These are phyloP conservation scores for Pythium scleroteichum DNA, from an alignment of 352 stramenopile genomes.

Conservation along the genomic window DNA sequence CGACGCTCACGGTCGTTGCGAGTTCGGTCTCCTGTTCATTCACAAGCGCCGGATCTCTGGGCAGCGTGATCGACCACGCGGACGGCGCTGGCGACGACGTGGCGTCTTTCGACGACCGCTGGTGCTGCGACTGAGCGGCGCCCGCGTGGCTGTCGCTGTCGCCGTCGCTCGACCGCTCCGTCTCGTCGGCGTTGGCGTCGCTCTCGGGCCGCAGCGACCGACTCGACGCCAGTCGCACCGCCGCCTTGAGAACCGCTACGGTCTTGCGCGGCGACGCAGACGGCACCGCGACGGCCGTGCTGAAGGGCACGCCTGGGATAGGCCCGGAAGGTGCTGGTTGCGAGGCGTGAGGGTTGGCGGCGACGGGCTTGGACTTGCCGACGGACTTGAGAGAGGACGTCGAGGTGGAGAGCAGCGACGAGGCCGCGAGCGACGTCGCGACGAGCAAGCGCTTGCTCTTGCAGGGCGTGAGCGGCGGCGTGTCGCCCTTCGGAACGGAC, in stretches of 20 bases:
- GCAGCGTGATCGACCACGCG: constrained; percentile 24
- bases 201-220: neutral
- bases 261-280: constrained; percentile 40
- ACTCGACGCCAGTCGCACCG: neutral
- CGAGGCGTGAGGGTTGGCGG: neutral
- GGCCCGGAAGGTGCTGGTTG: neutral
- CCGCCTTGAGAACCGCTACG: constrained; percentile 34
- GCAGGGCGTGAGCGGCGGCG: neutral
- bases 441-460: constrained; percentile 17
- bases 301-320: constrained; percentile 42
- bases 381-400: neutral
- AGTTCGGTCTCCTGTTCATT: neutral
- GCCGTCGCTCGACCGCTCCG: neutral
- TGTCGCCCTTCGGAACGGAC: neutral
- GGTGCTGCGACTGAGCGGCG: neutral
- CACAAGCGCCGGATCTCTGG: neutral
- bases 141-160: constrained; percentile 1
- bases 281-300: constrained; percentile 19
- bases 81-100: neutral
- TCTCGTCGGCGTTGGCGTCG: neutral
- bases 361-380: neutral
- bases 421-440: constrained; percentile 14
- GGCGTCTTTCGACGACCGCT: neutral
- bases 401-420: constrained; percentile 2
- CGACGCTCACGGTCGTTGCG: constrained; percentile 12